Evolutionary conservation across 2,329 filamentous ascomycete species (phyloP), one percentile per base, ranked within the genome.

Genomic region (Verticillium albo-atrum): DNA sequence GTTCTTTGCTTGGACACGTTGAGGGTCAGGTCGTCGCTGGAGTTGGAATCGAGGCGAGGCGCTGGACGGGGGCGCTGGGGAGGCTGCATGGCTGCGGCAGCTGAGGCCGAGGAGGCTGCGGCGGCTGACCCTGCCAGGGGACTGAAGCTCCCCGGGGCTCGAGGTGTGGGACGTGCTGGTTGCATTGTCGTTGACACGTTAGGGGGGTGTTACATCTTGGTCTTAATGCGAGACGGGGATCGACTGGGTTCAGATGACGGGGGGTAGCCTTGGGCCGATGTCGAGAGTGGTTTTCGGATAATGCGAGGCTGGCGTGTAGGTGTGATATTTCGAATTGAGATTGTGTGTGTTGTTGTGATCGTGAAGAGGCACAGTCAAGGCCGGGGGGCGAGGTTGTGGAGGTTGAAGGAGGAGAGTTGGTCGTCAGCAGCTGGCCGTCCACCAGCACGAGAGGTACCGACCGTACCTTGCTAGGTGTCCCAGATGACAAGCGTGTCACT

Each of bases 141-240:
- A 61, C 82, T 81, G 74, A 86, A 85, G 76, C 81, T 83, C 63
- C 82, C 82, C 28, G 81, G 81, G 61, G 77, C 79, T 63, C 80
- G 76, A 53, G 77, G 74, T 60, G 75, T 73, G 75, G 77, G 76
- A 66, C 78, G 75, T 66, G 74, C 71, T 65, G 76, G 76, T 70
- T 82, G 80, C 80, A 83, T 83, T 68, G 70, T 76, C 62, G 60
- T 62, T 63, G 67, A 68, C 64, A 65, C 56, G 57, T 64, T 62
- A 65, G 60, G 68, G 60, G 64, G 65, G 68, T 70, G 73, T 78
- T 71, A 78, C 78, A 79, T 80, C 70, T 76, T 79, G 42, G 42
- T 50, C 42, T 50, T 50, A 50, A 50, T 50, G 42, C 42, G 42
- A 50, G 42, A 50, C 42, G 42, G 42, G 42, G 42, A 50, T 50